Conservation (phyloP, 225 moss, liverwort and hornwort species). For the Physcomitrium patens region DNA sequence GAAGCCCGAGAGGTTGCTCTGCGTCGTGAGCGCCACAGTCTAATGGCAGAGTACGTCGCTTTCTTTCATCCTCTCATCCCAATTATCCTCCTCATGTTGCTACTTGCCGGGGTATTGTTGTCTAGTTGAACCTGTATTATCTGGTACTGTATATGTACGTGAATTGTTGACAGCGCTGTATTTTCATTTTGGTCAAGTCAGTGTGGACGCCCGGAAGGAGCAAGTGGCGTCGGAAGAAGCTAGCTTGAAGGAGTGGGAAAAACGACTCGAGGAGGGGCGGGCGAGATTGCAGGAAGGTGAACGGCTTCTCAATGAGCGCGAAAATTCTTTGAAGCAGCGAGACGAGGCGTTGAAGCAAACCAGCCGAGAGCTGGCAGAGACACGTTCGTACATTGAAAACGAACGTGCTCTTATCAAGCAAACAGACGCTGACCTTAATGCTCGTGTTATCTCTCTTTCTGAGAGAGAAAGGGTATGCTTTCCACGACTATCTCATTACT, state of each 20-base stretch:
- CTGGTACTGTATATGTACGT: background rate
- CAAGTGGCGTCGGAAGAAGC: constrained; percentile 80
- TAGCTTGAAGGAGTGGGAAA: constrained; percentile 86
- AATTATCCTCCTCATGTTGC: background rate
- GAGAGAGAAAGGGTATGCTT: constrained; percentile 73
- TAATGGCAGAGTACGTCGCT: constrained; percentile 72
- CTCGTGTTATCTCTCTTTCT: constrained; percentile 50
- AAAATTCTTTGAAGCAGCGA: constrained; percentile 62
- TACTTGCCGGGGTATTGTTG: background rate
- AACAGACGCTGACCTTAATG: constrained; percentile 67
- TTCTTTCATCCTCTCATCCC: background rate
- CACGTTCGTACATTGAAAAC: constrained; percentile 63
- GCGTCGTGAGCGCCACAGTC: constrained; percentile 85
- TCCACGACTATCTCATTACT: background rate
- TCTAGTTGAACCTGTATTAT: background rate
- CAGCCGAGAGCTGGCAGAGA: constrained; percentile 59
- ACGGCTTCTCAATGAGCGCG: constrained; percentile 83
- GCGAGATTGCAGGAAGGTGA: constrained; percentile 91
- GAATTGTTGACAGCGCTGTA: constrained; percentile 1
- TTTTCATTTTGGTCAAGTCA: constrained; percentile 34
- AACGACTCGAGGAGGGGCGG: constrained; percentile 80
- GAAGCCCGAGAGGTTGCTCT: constrained; percentile 93
- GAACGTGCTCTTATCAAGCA: constrained; percentile 66
- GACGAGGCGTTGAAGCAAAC: constrained; percentile 65
- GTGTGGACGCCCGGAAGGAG: constrained; percentile 83